Evolutionary conservation across 1,284 basidiomycete species (phyloP).

Genomic region (Pterulicium gracile): DNA sequence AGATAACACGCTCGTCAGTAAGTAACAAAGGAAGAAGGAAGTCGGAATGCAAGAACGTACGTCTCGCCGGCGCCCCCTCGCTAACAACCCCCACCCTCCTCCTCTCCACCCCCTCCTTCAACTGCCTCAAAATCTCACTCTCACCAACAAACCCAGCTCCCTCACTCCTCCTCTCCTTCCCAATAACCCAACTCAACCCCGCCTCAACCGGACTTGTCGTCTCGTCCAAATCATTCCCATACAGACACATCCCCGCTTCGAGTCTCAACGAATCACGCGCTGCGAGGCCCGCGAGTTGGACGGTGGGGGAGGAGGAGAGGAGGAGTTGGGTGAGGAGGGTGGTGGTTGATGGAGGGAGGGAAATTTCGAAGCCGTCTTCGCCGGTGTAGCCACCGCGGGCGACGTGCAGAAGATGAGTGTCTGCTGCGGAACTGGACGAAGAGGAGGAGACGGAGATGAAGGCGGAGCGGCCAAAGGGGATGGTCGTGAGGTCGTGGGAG

Average conservation of each 20-base stretch:
- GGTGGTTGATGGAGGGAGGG: constrained; percentile 75
- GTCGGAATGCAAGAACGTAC: constrained; percentile 27
- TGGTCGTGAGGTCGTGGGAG: constrained; percentile 55
- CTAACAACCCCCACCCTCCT: constrained; percentile 81
- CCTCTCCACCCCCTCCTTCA: constrained; percentile 72
- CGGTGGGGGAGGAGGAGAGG: constrained; percentile 54
- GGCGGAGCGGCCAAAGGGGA: constrained; percentile 76
- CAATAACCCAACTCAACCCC: constrained; percentile 87
- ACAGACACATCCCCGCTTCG: constrained; percentile 97
- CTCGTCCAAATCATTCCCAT: constrained; percentile 91
- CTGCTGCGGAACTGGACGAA: constrained; percentile 12
- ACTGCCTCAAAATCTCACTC: constrained; percentile 65
- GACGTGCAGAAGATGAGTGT: constrained; percentile 78
- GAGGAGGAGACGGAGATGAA: constrained; percentile 48
- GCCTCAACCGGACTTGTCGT: constrained; percentile 83
- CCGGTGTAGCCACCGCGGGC: constrained; percentile 98
- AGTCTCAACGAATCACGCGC: constrained; percentile 89
- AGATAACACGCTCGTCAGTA: constrained; percentile 4
- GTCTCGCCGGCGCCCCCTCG: constrained; percentile 79
- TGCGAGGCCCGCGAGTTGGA: constrained; percentile 85
- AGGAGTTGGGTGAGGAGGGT: constrained; percentile 56
- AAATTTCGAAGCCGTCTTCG: constrained; percentile 98
- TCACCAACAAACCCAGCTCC: constrained; percentile 65
- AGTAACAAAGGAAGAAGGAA: constrained; percentile 6
- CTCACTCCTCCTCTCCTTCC: constrained; percentile 27